Evolutionary conservation across 257 asterid genomes (phyloP), one percentile per base, ranked within the genome.

Genomic region (Oldenlandia corymbosa): DNA sequence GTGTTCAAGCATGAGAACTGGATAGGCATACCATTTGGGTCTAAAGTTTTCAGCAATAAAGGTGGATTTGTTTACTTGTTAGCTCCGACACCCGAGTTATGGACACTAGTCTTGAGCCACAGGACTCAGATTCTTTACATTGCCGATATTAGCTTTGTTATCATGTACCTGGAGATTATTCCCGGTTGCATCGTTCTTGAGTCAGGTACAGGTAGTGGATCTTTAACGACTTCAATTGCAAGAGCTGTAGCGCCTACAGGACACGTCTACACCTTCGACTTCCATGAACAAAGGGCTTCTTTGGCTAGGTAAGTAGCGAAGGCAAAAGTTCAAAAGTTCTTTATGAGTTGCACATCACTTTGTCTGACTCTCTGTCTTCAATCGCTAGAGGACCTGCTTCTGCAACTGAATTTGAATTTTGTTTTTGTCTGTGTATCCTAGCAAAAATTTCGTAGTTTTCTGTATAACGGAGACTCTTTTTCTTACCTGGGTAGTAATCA

Each of bases 131-230:
- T 93, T 73, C 80, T 90, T 1, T 93, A 93, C 68, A 75, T 90
- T n/a, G 97, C 96, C 21, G 99, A 93, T 73, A 87, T 93, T 66
- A 90, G 97, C 70, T 90, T 93, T 37, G 94, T 93, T 39, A 76
- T 93, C 20, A 85, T 80, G 94, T 93, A 81, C 70, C 71, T 93
- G 90, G 99, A 90, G 75, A 62, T 90, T 23, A 81, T 88, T 75
- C 96, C 99, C 10, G 97, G 97, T 31, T 93, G 92, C 36, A 70
- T 87, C 65, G 97, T 93, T 74, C 95, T 93, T 26, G 99, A 93
- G 71, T 90, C 97, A 0, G 99, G 99, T 23, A 93, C 97, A 1
- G 97, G 99, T 26, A 93, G 99, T 79, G 99, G 99, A 60, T 93
- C 97, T 16, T 71, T 93, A 78, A 58, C 88, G 10, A 83, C 96